Percentiles rank a stretch among this genome's conserved stretches.
These are phyloP conservation scores for Plantago elongata DNA, from an alignment of 257 asterid species.

Conservation along the genomic window DNA sequence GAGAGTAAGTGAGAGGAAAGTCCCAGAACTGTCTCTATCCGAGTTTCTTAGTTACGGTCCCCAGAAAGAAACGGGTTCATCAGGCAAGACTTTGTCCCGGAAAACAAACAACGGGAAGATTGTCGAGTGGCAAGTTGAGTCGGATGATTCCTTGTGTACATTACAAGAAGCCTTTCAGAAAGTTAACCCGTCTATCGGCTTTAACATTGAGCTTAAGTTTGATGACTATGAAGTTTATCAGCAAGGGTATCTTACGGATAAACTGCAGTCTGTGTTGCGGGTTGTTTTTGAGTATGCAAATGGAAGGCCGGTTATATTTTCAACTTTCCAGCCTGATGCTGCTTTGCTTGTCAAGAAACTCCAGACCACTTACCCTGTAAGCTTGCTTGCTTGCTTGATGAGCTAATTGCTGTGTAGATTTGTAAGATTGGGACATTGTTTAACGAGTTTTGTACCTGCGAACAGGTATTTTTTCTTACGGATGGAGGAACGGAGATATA, in stretches of 20 bases:
- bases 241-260: slow-evolving; percentile 41
- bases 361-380: slow-evolving; percentile 66
- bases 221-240: slow-evolving; percentile 62
- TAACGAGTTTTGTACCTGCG: not conserved
- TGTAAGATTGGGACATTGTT: not conserved
- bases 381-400: slow-evolving; percentile 13
- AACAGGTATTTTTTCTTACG: slow-evolving; percentile 79
- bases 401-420: not conserved
- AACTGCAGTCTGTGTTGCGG: slow-evolving; percentile 41
- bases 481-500: slow-evolving; percentile 74
- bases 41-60: slow-evolving; percentile 83
- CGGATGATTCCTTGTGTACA: slow-evolving; percentile 73
- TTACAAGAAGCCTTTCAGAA: slow-evolving; percentile 69
- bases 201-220: slow-evolving; percentile 84
- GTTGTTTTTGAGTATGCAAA: slow-evolving; percentile 60
- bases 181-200: slow-evolving; percentile 68
- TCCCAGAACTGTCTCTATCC: slow-evolving; percentile 59
- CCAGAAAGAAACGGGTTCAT: slow-evolving; percentile 41
- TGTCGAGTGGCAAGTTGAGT: slow-evolving; percentile 62
- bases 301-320: slow-evolving; percentile 66
- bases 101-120: slow-evolving; percentile 79
- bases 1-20: slow-evolving; percentile 56
- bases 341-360: slow-evolving; percentile 54
- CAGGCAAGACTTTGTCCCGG: slow-evolving; percentile 60
- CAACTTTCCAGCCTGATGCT: slow-evolving; percentile 91